Evolutionary conservation across 2,329 filamentous ascomycete species (phyloP), one percentile per base, ranked within the genome.

Genomic region (Diaporthe citriasiana): DNA sequence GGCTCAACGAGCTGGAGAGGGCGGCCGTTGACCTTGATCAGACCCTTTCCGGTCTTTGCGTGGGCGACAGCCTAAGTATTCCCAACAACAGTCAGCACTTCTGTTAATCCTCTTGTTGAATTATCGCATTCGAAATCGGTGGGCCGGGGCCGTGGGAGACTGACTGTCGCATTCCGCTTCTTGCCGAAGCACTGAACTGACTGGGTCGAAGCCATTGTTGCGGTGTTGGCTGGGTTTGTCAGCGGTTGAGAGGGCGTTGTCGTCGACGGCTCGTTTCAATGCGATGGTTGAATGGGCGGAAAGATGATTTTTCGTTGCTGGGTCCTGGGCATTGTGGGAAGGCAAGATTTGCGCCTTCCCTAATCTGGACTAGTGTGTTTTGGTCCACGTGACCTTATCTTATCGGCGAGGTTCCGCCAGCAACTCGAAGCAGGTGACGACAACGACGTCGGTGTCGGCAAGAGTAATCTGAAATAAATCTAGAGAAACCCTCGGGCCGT

Each of bases 121-220:
- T 68, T 71, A 47, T 74, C 57, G 70, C 70, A 71, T 68, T 69
- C 25, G 33, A 42, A 30, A 35, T 60, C 53, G 38, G 53, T 47
- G 71, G 68, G 35, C 38, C 74, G 55, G 56, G 42, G 69, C 42
- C 47, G 38, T 55, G 59, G 66, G 53, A 60, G 17, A 75, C 74
- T 69, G 65, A 75, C 93, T 79, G 93, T 94, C 82, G 95, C 95
- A 85, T 92, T 95, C 91, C 94, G 95, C 92, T 95, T 95, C 93
- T 98, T 98, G 93, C 95, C 95, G 94, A 98, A 98, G 94, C 95
- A 98, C 92, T 98, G 95, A 83, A 95, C 93, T 87, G 91, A 93
- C 89, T 94, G 93, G 82, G 90, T 89, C 83, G 92, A 89, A 87
- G 93, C 93, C 92, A 95, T 94, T 87, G 84, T 94, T 89, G 85